Percentiles rank a stretch among this genome's conserved stretches.
phyloP scores from a whole-genome alignment of 164 flowering plant species.

The Tetrastigma voinierianum region DNA sequence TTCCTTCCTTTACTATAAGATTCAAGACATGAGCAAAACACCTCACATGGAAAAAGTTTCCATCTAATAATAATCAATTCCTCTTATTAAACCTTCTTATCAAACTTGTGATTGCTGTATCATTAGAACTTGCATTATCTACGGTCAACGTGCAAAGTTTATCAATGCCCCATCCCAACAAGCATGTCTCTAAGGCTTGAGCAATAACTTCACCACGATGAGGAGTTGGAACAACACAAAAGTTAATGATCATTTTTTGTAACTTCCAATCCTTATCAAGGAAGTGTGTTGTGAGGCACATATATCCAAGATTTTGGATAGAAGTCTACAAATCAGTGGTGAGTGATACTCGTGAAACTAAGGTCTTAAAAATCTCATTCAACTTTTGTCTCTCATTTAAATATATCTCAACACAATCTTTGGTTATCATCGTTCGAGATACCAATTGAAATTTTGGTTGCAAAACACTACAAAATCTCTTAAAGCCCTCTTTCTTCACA shows the following conservation, averaged over 20 bases:
- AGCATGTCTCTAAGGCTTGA: background rate
- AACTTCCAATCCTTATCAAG: background rate
- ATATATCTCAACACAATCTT: too few relatives aligned
- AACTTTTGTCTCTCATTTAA: too few relatives aligned
- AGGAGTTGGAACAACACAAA: constrained; percentile 1
- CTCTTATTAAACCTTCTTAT: background rate
- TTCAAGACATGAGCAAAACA: constrained; percentile 7
- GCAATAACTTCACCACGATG: constrained; percentile 1
- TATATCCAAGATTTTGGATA: constrained; percentile 4
- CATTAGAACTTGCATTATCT: constrained; percentile 18
- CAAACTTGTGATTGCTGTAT: background rate
- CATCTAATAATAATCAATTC: background rate
- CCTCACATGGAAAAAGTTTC: constrained; percentile 14
- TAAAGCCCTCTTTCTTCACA: too few relatives aligned
- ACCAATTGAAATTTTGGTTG: too few relatives aligned
- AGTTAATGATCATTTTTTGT: background rate
- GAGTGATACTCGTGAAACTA: background rate
- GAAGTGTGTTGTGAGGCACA: constrained; percentile 14
- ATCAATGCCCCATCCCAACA: constrained; percentile 5
- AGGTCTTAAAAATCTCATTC: too few relatives aligned
- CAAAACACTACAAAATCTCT: too few relatives aligned
- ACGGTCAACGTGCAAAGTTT: constrained; percentile 1
- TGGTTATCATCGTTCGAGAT: too few relatives aligned
- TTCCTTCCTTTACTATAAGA: constrained; percentile 11
- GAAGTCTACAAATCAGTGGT: constrained; percentile 8